A percentile compares a stretch with the other conserved stretches of the same genome.
Evolutionary conservation across 2,329 filamentous ascomycete genomes (phyloP).

Genomic region (Chalara sp.): DNA sequence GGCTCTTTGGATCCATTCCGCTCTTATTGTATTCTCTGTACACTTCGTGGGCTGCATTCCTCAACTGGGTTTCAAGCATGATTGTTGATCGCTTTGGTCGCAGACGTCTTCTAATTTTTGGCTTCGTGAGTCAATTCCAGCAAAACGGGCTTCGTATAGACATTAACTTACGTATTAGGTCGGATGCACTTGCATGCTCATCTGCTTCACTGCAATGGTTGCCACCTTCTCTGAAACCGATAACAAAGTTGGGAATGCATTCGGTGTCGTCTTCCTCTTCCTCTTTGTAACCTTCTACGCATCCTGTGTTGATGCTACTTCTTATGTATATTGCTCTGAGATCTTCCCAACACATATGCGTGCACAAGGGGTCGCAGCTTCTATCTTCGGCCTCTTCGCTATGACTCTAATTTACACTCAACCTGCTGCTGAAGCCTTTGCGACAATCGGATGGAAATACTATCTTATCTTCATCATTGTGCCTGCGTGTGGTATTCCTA

Average conservation of each 20-base stretch:
- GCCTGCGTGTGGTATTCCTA: neutral
- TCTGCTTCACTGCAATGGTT: slow-evolving; percentile 1
- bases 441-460: slow-evolving; percentile 8
- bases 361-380: neutral
- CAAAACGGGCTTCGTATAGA: neutral
- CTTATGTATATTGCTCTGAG: slow-evolving; percentile 23
- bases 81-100: slow-evolving; percentile 11
- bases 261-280: slow-evolving; percentile 10
- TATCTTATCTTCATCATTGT: neutral
- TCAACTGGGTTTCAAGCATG: slow-evolving; percentile 8
- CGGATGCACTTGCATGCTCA: neutral
- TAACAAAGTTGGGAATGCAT: slow-evolving; percentile 6
- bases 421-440: slow-evolving; percentile 1
- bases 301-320: neutral
- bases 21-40: neutral
- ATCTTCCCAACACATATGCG: slow-evolving; percentile 23
- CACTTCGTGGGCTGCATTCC: slow-evolving; percentile 4
- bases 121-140: slow-evolving; percentile 2
- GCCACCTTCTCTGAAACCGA: slow-evolving; percentile 4
- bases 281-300: slow-evolving; percentile 8
- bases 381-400: neutral
- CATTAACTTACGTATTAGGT: neutral
- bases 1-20: too few species aligned
- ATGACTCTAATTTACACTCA: slow-evolving; percentile 1
- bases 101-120: slow-evolving; percentile 4